Conservation (phyloP, 345 rosid genomes). For the Gossypium ekmanianum region DNA sequence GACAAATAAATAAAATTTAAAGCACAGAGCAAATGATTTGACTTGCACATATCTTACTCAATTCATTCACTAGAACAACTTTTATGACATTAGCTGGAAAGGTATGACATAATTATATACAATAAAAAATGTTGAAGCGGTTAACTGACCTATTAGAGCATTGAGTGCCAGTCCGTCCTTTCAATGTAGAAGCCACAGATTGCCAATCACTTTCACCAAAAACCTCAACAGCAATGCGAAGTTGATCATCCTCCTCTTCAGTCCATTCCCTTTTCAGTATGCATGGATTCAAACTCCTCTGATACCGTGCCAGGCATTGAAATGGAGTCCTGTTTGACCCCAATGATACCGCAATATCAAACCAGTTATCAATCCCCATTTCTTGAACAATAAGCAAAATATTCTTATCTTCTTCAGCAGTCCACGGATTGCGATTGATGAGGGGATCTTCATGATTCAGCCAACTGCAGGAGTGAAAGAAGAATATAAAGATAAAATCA, state of each 20-base stretch:
- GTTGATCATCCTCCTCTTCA: slow-evolving; percentile 77
- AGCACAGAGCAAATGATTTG: neutral
- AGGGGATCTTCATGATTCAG: slow-evolving; percentile 76
- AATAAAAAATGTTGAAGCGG: slow-evolving; percentile 6
- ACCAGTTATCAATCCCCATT: slow-evolving; percentile 63
- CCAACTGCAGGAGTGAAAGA: slow-evolving; percentile 55
- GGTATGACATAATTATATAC: neutral
- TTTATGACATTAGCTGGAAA: neutral
- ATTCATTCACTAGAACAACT: neutral
- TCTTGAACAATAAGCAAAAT: slow-evolving; percentile 55
- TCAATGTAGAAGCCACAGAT: slow-evolving; percentile 63
- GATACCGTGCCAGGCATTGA: slow-evolving; percentile 77
- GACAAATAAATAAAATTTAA: neutral
- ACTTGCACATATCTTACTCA: neutral
- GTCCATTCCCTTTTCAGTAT: slow-evolving; percentile 79
- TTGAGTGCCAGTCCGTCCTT: slow-evolving; percentile 77
- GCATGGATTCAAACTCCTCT: slow-evolving; percentile 70
- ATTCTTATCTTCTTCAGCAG: slow-evolving; percentile 61
- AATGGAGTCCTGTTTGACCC: slow-evolving; percentile 86
- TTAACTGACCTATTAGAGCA: slow-evolving; percentile 82
- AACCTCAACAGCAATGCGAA: slow-evolving; percentile 60
- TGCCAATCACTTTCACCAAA: slow-evolving; percentile 87
- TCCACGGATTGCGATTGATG: slow-evolving; percentile 61
- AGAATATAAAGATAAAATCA: slow-evolving; percentile 12
- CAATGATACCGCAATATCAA: slow-evolving; percentile 56